Percentiles rank a stretch among this genome's conserved stretches.
Conservation (phyloP, 345 rosid species). For the Gossypium rotundifolium region DNA sequence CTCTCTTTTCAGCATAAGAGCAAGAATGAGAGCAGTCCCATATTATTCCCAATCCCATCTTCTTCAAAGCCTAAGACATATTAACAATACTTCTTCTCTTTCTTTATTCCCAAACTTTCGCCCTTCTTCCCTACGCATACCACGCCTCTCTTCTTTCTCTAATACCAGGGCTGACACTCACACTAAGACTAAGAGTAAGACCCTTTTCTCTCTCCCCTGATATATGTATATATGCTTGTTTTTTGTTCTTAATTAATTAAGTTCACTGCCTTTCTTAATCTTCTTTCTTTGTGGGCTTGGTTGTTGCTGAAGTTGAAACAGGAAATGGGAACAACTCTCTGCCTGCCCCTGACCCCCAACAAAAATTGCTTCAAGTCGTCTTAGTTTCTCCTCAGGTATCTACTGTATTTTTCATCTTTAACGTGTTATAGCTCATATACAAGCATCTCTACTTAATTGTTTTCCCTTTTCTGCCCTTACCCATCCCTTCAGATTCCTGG, state of each 20-base stretch:
- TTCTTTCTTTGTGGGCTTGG: neutral
- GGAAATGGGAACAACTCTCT: conserved; percentile 31
- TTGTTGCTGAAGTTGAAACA: conserved; percentile 30
- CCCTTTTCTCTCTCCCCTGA: neutral
- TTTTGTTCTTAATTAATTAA: neutral
- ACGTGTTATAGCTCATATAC: neutral
- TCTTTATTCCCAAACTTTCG: neutral
- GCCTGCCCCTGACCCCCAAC: conserved; percentile 33
- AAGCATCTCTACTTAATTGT: neutral
- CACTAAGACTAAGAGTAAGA: neutral
- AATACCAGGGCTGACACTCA: neutral
- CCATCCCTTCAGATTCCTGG: conserved; percentile 69
- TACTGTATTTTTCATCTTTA: neutral
- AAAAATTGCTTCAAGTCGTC: conserved; percentile 75
- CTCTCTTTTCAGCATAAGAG: neutral
- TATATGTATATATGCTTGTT: neutral
- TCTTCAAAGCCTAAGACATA: neutral
- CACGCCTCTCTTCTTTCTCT: neutral
- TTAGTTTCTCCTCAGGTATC: conserved; percentile 90
- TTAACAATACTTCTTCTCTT: neutral
- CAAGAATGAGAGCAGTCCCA: neutral
- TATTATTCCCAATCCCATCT: neutral
- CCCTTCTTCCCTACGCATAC: too few species aligned
- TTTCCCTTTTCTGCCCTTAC: neutral
- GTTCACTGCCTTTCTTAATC: neutral